These are phyloP conservation scores for Inonotus obliquus DNA, from an alignment of 1,284 basidiomycete species.

Conservation along the genomic window DNA sequence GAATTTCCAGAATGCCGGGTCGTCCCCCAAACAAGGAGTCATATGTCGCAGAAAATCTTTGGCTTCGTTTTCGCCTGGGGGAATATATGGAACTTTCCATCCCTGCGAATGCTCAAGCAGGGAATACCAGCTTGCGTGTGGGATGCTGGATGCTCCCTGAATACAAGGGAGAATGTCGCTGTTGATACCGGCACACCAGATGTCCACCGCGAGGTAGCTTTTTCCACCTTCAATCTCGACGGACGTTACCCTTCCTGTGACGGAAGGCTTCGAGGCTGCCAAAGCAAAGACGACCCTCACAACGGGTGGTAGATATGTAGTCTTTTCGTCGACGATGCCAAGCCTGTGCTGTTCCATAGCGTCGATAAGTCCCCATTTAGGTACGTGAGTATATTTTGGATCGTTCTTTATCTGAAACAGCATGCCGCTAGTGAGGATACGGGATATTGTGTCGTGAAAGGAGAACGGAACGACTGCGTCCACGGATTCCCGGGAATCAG, in stretches of 20 bases:
- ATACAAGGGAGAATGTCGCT: not conserved
- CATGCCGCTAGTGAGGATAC: not conserved
- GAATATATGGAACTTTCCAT: no score
- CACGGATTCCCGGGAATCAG: not conserved
- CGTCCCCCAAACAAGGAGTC: not conserved
- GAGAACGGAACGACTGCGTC: not conserved
- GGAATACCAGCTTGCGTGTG: not conserved
- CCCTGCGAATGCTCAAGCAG: not conserved
- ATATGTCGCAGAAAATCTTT: not conserved
- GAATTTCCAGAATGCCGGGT: no score
- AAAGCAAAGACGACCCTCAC: not conserved
- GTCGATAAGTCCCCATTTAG: not conserved
- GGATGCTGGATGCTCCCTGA: not conserved
- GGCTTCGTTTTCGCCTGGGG: not conserved
- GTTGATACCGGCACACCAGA: no score
- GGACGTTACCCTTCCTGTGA: no score
- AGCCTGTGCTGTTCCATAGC: not conserved
- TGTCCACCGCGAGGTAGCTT: no score
- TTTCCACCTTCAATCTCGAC: no score
- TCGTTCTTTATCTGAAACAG: not conserved
- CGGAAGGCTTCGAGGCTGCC: no score
- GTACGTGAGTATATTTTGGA: not conserved
- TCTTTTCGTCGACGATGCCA: not conserved
- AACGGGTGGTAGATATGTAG: not conserved
- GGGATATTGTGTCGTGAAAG: no score